Conservation (phyloP, 371 early-diverging fungal species). For the Entomophthora muscae region DNA sequence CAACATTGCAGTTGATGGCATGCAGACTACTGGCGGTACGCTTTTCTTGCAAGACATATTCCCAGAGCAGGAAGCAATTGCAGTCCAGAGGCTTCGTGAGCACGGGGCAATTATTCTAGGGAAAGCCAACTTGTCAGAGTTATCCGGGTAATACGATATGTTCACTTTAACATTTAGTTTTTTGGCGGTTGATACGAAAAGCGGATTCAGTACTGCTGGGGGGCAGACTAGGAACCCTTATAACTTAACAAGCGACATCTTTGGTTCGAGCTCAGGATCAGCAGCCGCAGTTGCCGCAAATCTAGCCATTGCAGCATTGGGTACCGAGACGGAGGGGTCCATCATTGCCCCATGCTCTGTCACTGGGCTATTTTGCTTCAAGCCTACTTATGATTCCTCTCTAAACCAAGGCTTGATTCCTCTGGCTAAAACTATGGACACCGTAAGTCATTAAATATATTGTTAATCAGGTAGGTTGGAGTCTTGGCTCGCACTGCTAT, state of each 20-base stretch:
- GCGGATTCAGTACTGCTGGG: not conserved
- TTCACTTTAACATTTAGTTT: not conserved
- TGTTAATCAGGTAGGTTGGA: not conserved
- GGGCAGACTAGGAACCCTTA: not conserved
- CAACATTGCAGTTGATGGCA: slow-evolving; percentile 30
- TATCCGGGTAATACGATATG: not conserved
- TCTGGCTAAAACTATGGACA: not conserved
- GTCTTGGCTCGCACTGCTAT: no score
- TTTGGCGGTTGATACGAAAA: not conserved
- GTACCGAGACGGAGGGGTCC: not conserved
- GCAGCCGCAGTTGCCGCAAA: not conserved
- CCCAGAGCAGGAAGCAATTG: not conserved
- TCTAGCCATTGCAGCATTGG: not conserved
- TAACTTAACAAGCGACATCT: not conserved
- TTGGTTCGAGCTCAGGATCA: not conserved
- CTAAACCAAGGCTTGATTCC: not conserved
- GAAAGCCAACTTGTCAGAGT: not conserved
- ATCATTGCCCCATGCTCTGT: not conserved
- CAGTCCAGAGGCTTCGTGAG: not conserved
- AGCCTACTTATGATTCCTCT: not conserved
- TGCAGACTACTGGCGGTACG: slow-evolving; percentile 41
- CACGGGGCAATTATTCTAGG: not conserved
- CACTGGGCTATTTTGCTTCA: not conserved
- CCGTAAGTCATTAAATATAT: not conserved
- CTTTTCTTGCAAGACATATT: not conserved